These are phyloP conservation scores for Testicularia cyperi DNA, from an alignment of 1,284 basidiomycete species.

Conservation along the genomic window DNA sequence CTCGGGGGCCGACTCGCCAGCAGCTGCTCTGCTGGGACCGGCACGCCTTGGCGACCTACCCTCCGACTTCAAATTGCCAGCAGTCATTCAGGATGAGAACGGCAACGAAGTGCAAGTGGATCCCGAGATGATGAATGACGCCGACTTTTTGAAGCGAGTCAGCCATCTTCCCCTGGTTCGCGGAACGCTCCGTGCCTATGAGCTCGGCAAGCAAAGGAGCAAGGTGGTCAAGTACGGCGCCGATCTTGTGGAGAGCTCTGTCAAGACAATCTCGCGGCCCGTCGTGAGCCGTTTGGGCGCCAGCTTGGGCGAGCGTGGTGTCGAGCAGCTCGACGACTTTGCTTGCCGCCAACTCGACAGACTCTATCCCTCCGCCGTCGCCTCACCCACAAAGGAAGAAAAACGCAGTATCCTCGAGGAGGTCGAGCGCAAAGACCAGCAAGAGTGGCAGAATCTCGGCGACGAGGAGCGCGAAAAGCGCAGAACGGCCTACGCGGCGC, in stretches of 20 bases:
- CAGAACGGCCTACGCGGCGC: conserved; percentile 37
- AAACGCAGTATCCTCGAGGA: conserved; percentile 40
- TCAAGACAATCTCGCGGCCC: conserved; percentile 79
- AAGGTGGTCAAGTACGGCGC: conserved; percentile 84
- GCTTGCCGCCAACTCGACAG: conserved; percentile 81
- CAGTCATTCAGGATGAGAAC: conserved; percentile 47
- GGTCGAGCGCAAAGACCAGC: conserved; percentile 38
- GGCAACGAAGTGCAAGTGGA: conserved; percentile 49
- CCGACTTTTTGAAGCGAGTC: conserved; percentile 45
- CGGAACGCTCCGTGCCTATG: conserved; percentile 72
- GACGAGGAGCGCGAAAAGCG: conserved; percentile 46
- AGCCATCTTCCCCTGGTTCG: conserved; percentile 66
- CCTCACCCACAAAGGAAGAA: conserved; percentile 42
- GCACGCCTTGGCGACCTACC: conserved; percentile 43
- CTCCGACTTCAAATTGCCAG: conserved; percentile 48
- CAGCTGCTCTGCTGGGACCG: conserved; percentile 13
- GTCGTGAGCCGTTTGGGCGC: conserved; percentile 71
- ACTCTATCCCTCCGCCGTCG: conserved; percentile 54
- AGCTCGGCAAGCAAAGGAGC: conserved; percentile 74
- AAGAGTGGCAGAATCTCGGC: conserved; percentile 46
- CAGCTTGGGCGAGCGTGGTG: conserved; percentile 64
- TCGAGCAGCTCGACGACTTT: conserved; percentile 78
- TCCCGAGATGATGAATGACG: conserved; percentile 49
- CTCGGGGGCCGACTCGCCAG: conserved; percentile 31
- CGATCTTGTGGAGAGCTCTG: conserved; percentile 80